Conservation (phyloP, 768 basidiomycete genomes). For the Leccinum fibrillosum region DNA sequence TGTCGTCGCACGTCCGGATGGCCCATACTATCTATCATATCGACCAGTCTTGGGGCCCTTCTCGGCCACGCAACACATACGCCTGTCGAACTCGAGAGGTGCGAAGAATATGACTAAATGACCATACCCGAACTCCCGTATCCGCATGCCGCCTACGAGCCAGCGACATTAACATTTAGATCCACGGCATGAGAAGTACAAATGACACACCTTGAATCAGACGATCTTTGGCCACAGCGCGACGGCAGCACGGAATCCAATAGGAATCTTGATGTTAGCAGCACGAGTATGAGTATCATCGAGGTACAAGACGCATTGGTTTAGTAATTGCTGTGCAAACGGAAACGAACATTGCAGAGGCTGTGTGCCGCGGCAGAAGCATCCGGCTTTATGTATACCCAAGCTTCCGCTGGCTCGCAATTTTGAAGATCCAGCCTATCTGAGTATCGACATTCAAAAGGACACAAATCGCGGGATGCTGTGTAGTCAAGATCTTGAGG, state of each 20-base stretch:
- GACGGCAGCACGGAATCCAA: slow-evolving; percentile 30
- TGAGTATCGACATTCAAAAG: too few species aligned
- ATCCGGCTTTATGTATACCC: too few species aligned
- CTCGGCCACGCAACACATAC: slow-evolving; percentile 31
- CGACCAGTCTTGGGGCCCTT: slow-evolving; percentile 7
- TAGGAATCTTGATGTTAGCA: slow-evolving; percentile 35
- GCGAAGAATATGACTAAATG: slow-evolving; percentile 50
- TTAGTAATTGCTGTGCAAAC: slow-evolving; percentile 20
- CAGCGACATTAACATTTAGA: neutral
- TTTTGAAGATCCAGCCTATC: too few species aligned
- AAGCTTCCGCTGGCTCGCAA: too few species aligned
- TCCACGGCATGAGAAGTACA: neutral
- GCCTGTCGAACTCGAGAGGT: slow-evolving; percentile 40
- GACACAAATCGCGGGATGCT: too few species aligned
- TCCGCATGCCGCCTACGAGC: slow-evolving; percentile 49
- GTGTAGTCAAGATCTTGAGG: too few species aligned
- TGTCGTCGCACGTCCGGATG: slow-evolving; percentile 42
- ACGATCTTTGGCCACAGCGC: slow-evolving; percentile 35
- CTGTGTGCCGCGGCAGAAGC: neutral
- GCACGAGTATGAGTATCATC: slow-evolving; percentile 39
- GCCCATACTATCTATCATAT: slow-evolving; percentile 38
- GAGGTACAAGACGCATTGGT: slow-evolving; percentile 32
- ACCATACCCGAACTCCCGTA: slow-evolving; percentile 46
- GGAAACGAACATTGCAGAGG: slow-evolving; percentile 25
- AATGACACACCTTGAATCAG: slow-evolving; percentile 12